Base-by-base conservation (phyloP, 371 early-diverging fungal species). In the Batkoa obscura region DNA sequence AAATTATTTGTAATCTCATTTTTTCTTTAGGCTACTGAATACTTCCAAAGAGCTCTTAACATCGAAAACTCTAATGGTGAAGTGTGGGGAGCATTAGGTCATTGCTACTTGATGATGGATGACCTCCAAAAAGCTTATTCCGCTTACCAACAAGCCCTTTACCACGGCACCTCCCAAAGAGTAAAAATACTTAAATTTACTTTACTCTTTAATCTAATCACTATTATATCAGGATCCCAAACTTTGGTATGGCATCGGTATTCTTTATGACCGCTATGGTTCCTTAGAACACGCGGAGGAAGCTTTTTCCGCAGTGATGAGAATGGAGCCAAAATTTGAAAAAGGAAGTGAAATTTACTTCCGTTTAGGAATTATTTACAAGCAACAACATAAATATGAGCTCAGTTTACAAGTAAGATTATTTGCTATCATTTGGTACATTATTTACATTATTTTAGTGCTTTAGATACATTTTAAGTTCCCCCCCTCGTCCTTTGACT, bases 221-320 rank as follows among this genome's bases (percentile, higher is more conserved):
- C 10, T 45, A 23, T 15, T 32, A 33, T 38, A 13, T 4, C 60
- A 86, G 79, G 96, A 94, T 59, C 93, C 97, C 0, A 94, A 92
- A 62, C 77, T 98, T 17, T 98, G 98, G 98, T 98, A 94, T 63
- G 96, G 95, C 34, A 93, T 96, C 46, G 98, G 95, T 12, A 94
- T 94, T 34, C 70, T 96, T 12, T 95, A 96, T 62, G 98, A 98
- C 62, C 83, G 95, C 12, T 95, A 90, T 62, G 93, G 91, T 2
- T 89, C 92, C 0, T 81, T 84, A 43, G 95, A 96, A 50, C 87
- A 93, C 64, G 97, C 98, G 3, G 95, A 95, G 68, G 94, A 94
- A 62, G 97, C 97, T 0, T 96, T 96, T 61, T 74, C 86, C 0
- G 86, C 91, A 3, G 97, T 84, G 12, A 78, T 88, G 73, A 69